Evolutionary conservation across 495 filamentous ascomycete species (phyloP).

Genomic region (Trichoderma reesei): DNA sequence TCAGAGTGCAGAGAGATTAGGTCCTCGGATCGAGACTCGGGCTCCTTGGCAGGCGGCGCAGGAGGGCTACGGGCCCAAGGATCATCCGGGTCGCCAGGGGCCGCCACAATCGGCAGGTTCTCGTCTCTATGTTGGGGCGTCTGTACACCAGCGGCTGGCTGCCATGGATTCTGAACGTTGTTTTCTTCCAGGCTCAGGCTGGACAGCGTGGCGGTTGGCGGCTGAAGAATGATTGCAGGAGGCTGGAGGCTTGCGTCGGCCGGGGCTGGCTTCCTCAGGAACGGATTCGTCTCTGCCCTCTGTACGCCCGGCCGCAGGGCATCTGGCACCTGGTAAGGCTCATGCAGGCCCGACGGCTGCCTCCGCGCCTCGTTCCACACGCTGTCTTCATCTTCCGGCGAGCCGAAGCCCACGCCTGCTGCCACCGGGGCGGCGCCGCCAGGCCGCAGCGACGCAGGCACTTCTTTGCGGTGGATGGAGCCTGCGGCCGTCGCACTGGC

Average conservation of each 20-base stretch:
- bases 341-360: not conserved
- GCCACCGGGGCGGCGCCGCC: slow-evolving; percentile 14
- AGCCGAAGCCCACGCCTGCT: slow-evolving; percentile 12
- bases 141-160: slow-evolving; percentile 28
- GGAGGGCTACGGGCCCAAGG: slow-evolving; percentile 14
- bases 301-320: slow-evolving; percentile 26
- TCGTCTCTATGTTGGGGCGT: slow-evolving; percentile 11
- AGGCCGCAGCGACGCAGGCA: slow-evolving; percentile 19
- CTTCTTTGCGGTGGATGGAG: slow-evolving; percentile 10
- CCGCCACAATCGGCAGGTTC: not conserved
- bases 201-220: slow-evolving; percentile 24
- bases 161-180: slow-evolving; percentile 41
- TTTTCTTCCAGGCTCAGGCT: slow-evolving; percentile 30
- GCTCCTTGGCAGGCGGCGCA: slow-evolving; percentile 10
- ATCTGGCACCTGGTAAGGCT: slow-evolving; percentile 19
- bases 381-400: slow-evolving; percentile 20
- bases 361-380: slow-evolving; percentile 15
- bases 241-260: slow-evolving; percentile 10
- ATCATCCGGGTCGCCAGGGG: slow-evolving; percentile 1
- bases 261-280: slow-evolving; percentile 25
- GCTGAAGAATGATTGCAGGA: slow-evolving; percentile 12
- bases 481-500: not conserved
- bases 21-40: not conserved
- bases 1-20: not conserved
- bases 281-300: slow-evolving; percentile 42